Evolutionary conservation across 495 filamentous ascomycete species (phyloP).

Genomic region (Corynascus novoguineensis): DNA sequence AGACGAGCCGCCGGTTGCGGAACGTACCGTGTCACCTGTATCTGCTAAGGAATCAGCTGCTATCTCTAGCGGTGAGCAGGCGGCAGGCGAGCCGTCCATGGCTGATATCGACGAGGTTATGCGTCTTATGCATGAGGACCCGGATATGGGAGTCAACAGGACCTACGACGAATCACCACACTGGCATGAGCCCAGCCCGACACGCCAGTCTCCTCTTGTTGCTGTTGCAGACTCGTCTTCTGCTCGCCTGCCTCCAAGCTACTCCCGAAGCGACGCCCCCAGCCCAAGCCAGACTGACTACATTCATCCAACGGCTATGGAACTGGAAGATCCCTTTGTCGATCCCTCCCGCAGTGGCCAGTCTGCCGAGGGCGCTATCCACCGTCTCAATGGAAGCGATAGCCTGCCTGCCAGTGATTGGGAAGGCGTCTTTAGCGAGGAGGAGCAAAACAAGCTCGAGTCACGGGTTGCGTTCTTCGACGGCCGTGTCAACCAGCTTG

Average conservation of each 20-base stretch:
- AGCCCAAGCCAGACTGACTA: conserved; percentile 60
- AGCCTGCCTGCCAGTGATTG: conserved; percentile 78
- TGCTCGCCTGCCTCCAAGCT: conserved; percentile 48
- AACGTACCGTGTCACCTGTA: conserved; percentile 9
- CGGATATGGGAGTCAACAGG: conserved; percentile 65
- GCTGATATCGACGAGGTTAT: conserved; percentile 83
- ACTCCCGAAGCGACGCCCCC: conserved; percentile 63
- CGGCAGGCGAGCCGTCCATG: conserved; percentile 50
- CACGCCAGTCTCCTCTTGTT: conserved; percentile 31
- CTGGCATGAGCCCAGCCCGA: conserved; percentile 40
- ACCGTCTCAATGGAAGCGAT: conserved; percentile 58
- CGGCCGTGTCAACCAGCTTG: conserved; percentile 75
- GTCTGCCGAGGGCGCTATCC: conserved; percentile 51
- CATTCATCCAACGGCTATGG: conserved; percentile 32
- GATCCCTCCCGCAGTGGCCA: conserved; percentile 36
- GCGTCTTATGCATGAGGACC: conserved; percentile 70
- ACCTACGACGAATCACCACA: conserved; percentile 42
- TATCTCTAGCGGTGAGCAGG: conserved; percentile 7
- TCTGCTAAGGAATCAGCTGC: conserved; percentile 15
- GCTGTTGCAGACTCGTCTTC: conserved; percentile 47
- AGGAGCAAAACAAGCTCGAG: conserved; percentile 74
- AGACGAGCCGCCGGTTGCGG: conserved; percentile 17
- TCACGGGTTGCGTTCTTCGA: conserved; percentile 76
- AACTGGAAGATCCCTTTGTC: conserved; percentile 46
- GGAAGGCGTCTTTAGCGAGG: conserved; percentile 78